phyloP scores from a whole-genome alignment of 2,329 filamentous ascomycete genomes.

The Alternaria arbusti region DNA sequence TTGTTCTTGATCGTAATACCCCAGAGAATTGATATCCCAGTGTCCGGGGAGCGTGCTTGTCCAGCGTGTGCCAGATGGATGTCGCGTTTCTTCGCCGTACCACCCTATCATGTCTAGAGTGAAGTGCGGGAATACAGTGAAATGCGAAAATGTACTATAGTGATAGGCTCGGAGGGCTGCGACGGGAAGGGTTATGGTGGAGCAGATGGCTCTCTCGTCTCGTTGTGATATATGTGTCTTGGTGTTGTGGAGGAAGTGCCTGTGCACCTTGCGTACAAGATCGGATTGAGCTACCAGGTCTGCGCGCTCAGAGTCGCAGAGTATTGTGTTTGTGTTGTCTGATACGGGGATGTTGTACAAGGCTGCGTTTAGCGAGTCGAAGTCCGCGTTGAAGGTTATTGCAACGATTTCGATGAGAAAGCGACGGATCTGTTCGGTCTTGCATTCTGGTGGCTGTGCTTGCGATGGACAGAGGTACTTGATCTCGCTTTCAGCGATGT shows the following conservation, averaged over 20 bases:
- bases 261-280: not conserved
- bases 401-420: not conserved
- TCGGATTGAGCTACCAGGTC: not conserved
- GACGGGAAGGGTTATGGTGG: not conserved
- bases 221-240: not conserved
- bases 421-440: not conserved
- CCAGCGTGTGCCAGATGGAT: not conserved
- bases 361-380: not conserved
- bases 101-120: slow-evolving; percentile 2
- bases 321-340: not conserved
- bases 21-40: not conserved
- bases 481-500: not conserved
- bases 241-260: not conserved
- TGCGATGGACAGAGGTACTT: not conserved
- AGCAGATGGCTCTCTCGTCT: not conserved
- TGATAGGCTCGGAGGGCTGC: too few relatives aligned
- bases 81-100: not conserved
- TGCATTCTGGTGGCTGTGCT: not conserved
- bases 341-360: not conserved
- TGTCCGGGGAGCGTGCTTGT: not conserved
- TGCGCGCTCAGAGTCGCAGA: not conserved
- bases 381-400: not conserved
- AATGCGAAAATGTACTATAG: too few relatives aligned
- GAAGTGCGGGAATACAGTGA: too few relatives aligned
- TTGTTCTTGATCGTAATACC: not conserved